Conservation (phyloP, 306 rosid species). For the Parietaria judaica region DNA sequence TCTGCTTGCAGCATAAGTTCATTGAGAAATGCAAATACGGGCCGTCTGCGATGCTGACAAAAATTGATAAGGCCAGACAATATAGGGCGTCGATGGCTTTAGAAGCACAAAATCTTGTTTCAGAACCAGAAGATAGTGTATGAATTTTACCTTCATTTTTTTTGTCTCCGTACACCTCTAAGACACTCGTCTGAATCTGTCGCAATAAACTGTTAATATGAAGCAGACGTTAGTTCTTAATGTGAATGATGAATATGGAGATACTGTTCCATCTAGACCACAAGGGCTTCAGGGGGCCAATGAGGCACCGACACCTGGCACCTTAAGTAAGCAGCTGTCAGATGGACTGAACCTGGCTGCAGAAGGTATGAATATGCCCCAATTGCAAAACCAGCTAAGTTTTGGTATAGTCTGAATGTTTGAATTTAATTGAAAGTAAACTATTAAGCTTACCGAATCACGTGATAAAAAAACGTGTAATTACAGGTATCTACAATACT, state of each 20-base stretch:
- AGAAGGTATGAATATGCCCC: constrained; percentile 50
- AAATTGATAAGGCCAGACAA: constrained; percentile 82
- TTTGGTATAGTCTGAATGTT: no score
- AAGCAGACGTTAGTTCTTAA: constrained; percentile 42
- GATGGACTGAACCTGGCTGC: constrained; percentile 34
- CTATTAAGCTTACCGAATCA: not conserved
- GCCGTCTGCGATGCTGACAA: constrained; percentile 68
- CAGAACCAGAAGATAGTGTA: constrained; percentile 54
- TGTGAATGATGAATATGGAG: constrained; percentile 72
- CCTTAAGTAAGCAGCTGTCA: constrained; percentile 34
- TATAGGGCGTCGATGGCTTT: constrained; percentile 70
- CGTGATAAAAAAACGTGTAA: constrained; percentile 16
- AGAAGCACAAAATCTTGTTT: constrained; percentile 54
- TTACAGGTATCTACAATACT: constrained; percentile 72
- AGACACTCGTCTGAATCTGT: constrained; percentile 13
- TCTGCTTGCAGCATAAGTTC: constrained; percentile 67
- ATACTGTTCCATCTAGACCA: constrained; percentile 72
- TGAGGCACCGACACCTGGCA: constrained; percentile 34
- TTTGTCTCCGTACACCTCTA: not conserved
- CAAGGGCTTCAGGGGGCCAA: constrained; percentile 38
- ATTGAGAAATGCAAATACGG: constrained; percentile 85
- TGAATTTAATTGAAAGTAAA: no score
- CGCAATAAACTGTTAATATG: constrained; percentile 16
- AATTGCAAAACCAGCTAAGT: constrained; percentile 9
- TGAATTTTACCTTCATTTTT: constrained; percentile 10